These are phyloP conservation scores for Coemansia sp. DNA, from an alignment of 192 early-diverging fungal genomes.

Conservation along the genomic window DNA sequence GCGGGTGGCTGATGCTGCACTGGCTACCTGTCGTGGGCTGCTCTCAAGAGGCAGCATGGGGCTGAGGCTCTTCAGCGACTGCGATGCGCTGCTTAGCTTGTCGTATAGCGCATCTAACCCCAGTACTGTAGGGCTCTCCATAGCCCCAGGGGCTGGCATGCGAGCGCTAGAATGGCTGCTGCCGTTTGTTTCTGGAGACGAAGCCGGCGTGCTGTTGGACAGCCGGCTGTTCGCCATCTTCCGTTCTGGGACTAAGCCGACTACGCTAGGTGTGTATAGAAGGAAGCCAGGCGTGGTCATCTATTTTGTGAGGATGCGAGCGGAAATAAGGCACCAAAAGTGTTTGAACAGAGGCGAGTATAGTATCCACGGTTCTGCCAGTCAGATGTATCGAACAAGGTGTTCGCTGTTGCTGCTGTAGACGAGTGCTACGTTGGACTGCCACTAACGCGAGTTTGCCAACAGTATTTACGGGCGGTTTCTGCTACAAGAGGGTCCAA, in stretches of 20 bases:
- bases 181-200: slow-evolving; percentile 4
- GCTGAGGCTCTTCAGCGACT: slow-evolving; percentile 37
- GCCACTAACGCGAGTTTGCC: not conserved
- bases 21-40: not conserved
- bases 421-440: not conserved
- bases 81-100: slow-evolving; percentile 39
- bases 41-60: slow-evolving; percentile 18
- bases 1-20: slow-evolving; percentile 13
- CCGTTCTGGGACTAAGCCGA: slow-evolving; percentile 24
- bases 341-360: not conserved
- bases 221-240: slow-evolving; percentile 20
- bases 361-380: not conserved
- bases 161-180: slow-evolving; percentile 9
- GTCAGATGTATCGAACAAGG: not conserved
- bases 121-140: slow-evolving; percentile 18
- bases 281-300: slow-evolving; percentile 45
- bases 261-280: slow-evolving; percentile 25
- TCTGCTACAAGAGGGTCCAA: not conserved
- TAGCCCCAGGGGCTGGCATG: not conserved
- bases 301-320: slow-evolving; percentile 11
- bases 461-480: not conserved
- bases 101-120: slow-evolving; percentile 47
- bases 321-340: not conserved
- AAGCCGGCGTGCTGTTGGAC: slow-evolving; percentile 12
- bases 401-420: not conserved